These are phyloP conservation scores for Lentinula guzmanii DNA, from an alignment of 768 basidiomycete genomes.

Conservation along the genomic window DNA sequence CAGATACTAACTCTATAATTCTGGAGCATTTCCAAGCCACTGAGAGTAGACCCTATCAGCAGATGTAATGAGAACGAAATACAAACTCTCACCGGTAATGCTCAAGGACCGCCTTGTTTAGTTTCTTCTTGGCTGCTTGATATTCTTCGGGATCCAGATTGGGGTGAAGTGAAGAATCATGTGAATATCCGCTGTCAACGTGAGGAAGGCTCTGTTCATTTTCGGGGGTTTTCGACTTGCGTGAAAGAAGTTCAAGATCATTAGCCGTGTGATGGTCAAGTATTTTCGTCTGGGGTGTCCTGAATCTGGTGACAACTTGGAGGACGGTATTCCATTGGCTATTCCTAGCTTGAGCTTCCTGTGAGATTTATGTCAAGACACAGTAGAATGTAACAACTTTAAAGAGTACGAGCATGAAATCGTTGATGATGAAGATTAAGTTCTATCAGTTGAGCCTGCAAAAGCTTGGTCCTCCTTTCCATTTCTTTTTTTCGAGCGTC, in stretches of 20 bases:
- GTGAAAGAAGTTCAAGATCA: not conserved
- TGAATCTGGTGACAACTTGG: not conserved
- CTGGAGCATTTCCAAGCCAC: slow-evolving; percentile 78
- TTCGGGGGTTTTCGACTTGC: not conserved
- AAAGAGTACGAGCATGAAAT: slow-evolving; percentile 42
- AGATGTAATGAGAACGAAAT: not conserved
- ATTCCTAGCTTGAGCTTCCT: slow-evolving; percentile 3
- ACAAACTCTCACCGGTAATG: slow-evolving; percentile 61
- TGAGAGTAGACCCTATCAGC: slow-evolving; percentile 17
- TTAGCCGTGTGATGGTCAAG: not conserved
- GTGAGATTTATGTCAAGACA: not conserved
- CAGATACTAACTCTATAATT: slow-evolving; percentile 69
- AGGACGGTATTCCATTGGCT: not conserved
- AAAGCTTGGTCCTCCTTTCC: slow-evolving; percentile 33
- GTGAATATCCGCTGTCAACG: not conserved
- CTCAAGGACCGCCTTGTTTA: slow-evolving; percentile 80
- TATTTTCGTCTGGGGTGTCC: not conserved
- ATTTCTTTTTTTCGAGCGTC: slow-evolving; percentile 61
- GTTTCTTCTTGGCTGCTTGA: slow-evolving; percentile 72
- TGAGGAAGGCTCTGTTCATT: not conserved
- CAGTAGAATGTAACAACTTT: not conserved
- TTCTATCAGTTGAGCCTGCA: slow-evolving; percentile 70
- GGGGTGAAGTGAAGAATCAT: not conserved
- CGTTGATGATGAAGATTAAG: slow-evolving; percentile 61
- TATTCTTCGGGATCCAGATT: slow-evolving; percentile 71